A percentile compares a stretch with the other conserved stretches of the same genome.
phyloP scores from a whole-genome alignment of 345 rosid species.

The Hibiscus mutabilis region DNA sequence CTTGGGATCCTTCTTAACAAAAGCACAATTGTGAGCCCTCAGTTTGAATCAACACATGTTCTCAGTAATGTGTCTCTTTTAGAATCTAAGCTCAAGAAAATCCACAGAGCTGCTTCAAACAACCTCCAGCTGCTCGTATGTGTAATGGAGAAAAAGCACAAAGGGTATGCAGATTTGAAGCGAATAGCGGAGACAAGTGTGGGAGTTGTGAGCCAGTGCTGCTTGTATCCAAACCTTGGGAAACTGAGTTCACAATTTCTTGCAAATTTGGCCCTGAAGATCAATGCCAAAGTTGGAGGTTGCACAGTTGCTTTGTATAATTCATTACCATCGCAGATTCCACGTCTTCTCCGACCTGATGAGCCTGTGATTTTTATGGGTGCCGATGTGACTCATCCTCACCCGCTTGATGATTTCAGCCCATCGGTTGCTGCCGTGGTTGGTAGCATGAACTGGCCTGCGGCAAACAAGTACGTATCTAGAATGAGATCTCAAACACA shows the following conservation, averaged over 20 bases:
- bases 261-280: constrained; percentile 88
- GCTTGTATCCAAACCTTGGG: constrained; percentile 75
- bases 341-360: constrained; percentile 49
- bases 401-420: constrained; percentile 86
- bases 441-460: constrained; percentile 99
- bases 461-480: constrained; percentile 80
- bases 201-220: constrained; percentile 85
- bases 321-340: constrained; percentile 73
- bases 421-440: constrained; percentile 98
- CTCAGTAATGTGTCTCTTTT: constrained; percentile 68
- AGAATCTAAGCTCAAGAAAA: constrained; percentile 68
- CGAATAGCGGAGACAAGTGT: constrained; percentile 85
- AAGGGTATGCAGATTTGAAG: constrained; percentile 86
- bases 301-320: constrained; percentile 79
- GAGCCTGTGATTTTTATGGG: constrained; percentile 98
- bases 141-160: constrained; percentile 91
- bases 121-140: constrained; percentile 78
- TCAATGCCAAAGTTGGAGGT: constrained; percentile 94
- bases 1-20: constrained; percentile 75
- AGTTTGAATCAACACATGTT: constrained; percentile 61
- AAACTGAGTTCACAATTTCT: constrained; percentile 83
- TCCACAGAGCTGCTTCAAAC: constrained; percentile 55
- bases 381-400: constrained; percentile 97
- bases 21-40: constrained; percentile 46
- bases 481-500: constrained; percentile 96